Evolutionary conservation across 306 rosid genomes (phyloP).

Genomic region (Inga laurina): DNA sequence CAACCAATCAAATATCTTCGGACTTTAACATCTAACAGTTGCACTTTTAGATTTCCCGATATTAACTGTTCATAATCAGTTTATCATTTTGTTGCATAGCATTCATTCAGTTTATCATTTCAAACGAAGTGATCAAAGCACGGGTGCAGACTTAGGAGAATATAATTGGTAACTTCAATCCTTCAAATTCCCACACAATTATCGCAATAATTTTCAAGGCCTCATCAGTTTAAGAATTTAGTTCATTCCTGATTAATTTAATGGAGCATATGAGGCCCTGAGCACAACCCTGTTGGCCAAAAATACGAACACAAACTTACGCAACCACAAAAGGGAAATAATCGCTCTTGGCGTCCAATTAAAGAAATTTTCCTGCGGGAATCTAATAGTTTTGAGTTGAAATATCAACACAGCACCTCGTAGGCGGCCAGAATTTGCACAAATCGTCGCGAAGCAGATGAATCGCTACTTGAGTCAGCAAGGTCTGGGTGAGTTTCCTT

Average conservation of each 20-base stretch:
- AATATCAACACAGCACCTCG: constrained; percentile 51
- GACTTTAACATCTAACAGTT: not conserved
- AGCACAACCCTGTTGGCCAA: not conserved
- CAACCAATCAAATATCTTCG: not conserved
- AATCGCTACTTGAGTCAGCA: constrained; percentile 54
- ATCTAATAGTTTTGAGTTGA: constrained; percentile 1
- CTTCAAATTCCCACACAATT: not conserved
- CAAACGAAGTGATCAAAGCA: not conserved
- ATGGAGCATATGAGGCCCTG: not conserved
- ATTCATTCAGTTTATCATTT: not conserved
- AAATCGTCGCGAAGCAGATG: constrained; percentile 66
- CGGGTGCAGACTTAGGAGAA: not conserved
- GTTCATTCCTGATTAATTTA: not conserved
- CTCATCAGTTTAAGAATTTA: not conserved
- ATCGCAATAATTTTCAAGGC: not conserved
- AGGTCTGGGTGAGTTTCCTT: constrained; percentile 97
- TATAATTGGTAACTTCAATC: not conserved
- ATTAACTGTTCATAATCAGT: too few species aligned
- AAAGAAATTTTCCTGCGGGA: not conserved
- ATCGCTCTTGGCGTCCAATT: not conserved
- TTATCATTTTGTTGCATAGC: too few species aligned
- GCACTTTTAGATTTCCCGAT: not conserved
- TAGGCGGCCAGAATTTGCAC: constrained; percentile 92
- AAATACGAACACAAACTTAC: not conserved
- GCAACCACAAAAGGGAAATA: not conserved